These are phyloP conservation scores for Gonapodya sp. DNA, from an alignment of 192 early-diverging fungal genomes.

Conservation along the genomic window DNA sequence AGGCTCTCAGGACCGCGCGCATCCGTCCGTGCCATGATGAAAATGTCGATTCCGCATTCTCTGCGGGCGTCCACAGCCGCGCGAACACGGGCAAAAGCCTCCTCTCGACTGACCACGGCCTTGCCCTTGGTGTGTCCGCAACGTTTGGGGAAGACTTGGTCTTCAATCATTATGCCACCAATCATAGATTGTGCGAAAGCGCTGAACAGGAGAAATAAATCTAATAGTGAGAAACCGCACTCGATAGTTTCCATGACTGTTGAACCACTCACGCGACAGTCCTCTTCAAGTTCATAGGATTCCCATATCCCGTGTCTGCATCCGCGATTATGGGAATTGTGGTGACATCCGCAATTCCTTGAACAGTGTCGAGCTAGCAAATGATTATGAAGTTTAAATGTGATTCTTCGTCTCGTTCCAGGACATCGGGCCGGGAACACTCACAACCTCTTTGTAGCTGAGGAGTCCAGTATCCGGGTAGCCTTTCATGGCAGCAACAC, in stretches of 20 bases:
- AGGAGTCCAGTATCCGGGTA: neutral
- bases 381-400: too few relatives aligned
- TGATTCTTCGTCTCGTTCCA: neutral
- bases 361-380: neutral
- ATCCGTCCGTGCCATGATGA: slow-evolving; percentile 10
- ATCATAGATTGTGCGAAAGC: neutral
- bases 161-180: neutral
- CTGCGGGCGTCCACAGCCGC: neutral
- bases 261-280: neutral
- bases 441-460: neutral
- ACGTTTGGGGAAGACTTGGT: slow-evolving; percentile 1
- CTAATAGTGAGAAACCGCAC: neutral
- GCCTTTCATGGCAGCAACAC: neutral
- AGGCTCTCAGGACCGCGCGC: neutral
- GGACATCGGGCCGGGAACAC: neutral
- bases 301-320: slow-evolving; percentile 1
- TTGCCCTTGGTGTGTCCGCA: slow-evolving; percentile 3
- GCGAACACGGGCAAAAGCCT: neutral
- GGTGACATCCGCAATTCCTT: neutral
- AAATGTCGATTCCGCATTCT: neutral
- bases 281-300: neutral
- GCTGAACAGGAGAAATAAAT: too few relatives aligned
- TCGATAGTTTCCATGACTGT: neutral
- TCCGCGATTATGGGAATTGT: neutral
- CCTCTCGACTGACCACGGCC: neutral